Evolutionary conservation across 1,139 yeast genomes (phyloP).

Genomic region (Geotrichum candidum): DNA sequence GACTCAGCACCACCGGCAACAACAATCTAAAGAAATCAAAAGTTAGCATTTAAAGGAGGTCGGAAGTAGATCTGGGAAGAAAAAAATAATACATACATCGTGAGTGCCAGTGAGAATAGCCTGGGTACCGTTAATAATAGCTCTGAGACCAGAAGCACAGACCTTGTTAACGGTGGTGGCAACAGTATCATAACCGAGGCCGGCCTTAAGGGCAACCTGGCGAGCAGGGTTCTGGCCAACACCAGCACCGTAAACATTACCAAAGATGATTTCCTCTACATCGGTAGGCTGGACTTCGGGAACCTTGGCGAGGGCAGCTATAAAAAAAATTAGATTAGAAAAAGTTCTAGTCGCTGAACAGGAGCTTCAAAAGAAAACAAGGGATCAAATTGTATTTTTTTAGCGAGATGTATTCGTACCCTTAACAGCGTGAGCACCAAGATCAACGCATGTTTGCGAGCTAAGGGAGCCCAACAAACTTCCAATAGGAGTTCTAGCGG

Average conservation of each 20-base stretch:
- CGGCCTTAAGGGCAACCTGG: constrained; percentile 91
- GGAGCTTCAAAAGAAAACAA: background rate
- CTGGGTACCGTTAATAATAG: constrained; percentile 86
- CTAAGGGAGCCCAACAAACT: constrained; percentile 81
- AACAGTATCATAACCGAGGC: constrained; percentile 67
- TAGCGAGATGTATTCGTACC: constrained; percentile 7
- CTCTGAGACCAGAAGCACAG: constrained; percentile 94
- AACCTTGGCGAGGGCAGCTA: constrained; percentile 72
- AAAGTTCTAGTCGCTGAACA: no score
- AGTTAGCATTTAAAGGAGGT: background rate
- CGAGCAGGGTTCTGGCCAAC: constrained; percentile 98
- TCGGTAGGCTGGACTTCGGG: constrained; percentile 68
- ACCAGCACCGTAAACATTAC: constrained; percentile 89
- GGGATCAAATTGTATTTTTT: background rate
- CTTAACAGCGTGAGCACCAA: constrained; percentile 88
- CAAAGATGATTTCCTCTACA: constrained; percentile 87
- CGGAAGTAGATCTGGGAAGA: background rate
- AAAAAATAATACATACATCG: constrained; percentile 37
- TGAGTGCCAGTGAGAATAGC: constrained; percentile 83
- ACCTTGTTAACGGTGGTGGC: constrained; percentile 94
- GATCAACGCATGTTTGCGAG: constrained; percentile 69
- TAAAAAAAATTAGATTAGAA: background rate
- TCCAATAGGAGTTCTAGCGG: constrained; percentile 94
- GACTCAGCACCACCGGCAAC: constrained; percentile 98
- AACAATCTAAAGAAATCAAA: constrained; percentile 45